Percentiles rank a stretch among this genome's conserved stretches.
These are phyloP conservation scores for Trichoderma orchidacearum DNA, from an alignment of 495 filamentous ascomycete species.

Conservation along the genomic window DNA sequence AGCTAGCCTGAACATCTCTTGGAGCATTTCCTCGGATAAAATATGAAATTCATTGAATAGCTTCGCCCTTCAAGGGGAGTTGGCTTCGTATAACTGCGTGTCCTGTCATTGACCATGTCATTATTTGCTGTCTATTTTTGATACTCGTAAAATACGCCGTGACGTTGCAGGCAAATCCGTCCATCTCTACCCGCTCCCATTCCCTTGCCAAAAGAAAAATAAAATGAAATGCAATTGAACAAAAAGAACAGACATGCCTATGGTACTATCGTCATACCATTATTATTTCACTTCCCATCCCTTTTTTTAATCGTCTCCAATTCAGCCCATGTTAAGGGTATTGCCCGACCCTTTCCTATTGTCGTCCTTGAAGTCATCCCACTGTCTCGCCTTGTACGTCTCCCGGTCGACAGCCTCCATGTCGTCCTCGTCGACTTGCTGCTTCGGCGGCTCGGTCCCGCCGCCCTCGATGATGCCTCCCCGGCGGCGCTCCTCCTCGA, in stretches of 20 bases:
- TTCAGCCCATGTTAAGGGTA: conserved; percentile 70
- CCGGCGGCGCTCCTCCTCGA: conserved; percentile 75
- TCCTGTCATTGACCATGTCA: no score
- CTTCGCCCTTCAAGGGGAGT: no score
- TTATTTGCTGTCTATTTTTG: no score
- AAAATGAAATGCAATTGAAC: no score
- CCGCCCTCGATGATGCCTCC: conserved; percentile 92
- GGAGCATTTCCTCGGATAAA: no score
- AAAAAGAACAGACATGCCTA: neutral
- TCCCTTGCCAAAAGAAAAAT: no score
- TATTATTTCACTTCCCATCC: neutral
- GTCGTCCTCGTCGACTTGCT: conserved; percentile 80
- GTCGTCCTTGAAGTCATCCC: conserved; percentile 89
- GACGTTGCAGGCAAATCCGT: no score
- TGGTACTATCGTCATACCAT: neutral
- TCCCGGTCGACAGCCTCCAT: conserved; percentile 71
- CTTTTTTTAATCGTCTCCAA: neutral
- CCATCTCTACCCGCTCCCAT: no score
- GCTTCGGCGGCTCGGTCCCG: conserved; percentile 55
- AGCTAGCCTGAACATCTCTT: no score
- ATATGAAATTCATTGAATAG: no score
- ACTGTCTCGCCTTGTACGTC: conserved; percentile 84
- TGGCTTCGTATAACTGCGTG: no score
- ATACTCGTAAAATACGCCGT: no score
- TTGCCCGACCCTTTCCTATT: conserved; percentile 84